Percentiles rank a stretch among this genome's conserved stretches.
These are phyloP conservation scores for Cunninghamia lanceolata DNA, from an alignment of 75 land plant species.

Conservation along the genomic window DNA sequence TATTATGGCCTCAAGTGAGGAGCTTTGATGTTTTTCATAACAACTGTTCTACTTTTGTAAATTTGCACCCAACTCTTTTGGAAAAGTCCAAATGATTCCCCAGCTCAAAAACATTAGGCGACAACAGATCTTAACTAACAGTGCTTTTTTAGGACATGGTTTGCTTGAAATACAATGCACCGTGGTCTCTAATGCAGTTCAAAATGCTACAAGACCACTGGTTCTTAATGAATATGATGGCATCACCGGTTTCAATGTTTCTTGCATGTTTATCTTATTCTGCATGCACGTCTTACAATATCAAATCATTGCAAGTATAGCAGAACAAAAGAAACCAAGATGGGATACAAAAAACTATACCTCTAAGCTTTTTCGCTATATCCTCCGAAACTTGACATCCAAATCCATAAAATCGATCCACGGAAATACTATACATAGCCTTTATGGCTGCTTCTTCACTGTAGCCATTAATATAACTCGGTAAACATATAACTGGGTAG, in stretches of 20 bases:
- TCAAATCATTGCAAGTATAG: not conserved
- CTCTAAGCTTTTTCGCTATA: not conserved
- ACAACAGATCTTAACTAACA: not conserved
- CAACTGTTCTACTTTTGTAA: not conserved
- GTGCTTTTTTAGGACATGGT: not conserved
- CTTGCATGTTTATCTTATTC: not conserved
- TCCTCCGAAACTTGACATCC: not conserved
- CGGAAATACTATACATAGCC: not conserved
- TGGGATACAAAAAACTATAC: not conserved
- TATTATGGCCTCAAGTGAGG: not conserved
- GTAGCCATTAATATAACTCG: not conserved
- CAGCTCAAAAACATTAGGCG: no score
- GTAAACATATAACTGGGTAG: not conserved
- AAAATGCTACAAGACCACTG: not conserved
- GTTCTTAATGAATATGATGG: not conserved
- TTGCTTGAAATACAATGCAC: not conserved
- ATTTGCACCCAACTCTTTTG: no score
- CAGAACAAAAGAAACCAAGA: not conserved
- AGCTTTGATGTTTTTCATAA: not conserved
- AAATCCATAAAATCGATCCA: not conserved
- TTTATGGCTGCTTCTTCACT: conserved; percentile 7
- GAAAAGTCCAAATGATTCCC: no score
- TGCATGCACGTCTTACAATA: not conserved
- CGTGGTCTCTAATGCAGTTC: not conserved
- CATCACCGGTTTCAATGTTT: not conserved